Evolutionary conservation across 768 basidiomycete species (phyloP).

Genomic region (Hirschioporus abietinus): DNA sequence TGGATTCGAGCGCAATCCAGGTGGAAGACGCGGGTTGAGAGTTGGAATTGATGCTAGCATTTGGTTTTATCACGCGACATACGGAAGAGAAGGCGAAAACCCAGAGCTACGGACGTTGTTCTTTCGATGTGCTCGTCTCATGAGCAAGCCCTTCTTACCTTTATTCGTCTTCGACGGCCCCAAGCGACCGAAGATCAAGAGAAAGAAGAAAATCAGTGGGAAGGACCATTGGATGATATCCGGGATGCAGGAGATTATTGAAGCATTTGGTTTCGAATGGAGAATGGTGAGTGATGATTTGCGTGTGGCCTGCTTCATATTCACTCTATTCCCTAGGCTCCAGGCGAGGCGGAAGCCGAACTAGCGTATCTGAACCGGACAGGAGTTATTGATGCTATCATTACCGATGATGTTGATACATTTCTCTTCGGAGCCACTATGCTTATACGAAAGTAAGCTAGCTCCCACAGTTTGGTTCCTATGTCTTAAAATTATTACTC

Average conservation of each 20-base stretch:
- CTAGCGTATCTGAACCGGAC: constrained; percentile 79
- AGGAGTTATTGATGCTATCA: constrained; percentile 80
- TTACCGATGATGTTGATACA: constrained; percentile 92
- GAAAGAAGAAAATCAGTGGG: constrained; percentile 65
- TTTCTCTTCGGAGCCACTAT: constrained; percentile 83
- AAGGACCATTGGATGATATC: constrained; percentile 58
- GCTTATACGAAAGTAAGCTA: constrained; percentile 74
- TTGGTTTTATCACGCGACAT: constrained; percentile 77
- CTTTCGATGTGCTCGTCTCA: constrained; percentile 78
- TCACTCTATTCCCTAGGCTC: constrained; percentile 45
- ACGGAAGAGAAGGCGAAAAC: constrained; percentile 77
- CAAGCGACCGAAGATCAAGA: constrained; percentile 74
- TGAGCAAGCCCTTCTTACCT: constrained; percentile 74
- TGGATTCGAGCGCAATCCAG: constrained; percentile 65
- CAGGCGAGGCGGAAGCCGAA: constrained; percentile 94
- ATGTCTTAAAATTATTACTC: constrained; percentile 1
- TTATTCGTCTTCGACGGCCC: constrained; percentile 93
- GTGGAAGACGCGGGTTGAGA: constrained; percentile 65
- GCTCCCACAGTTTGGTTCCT: not conserved
- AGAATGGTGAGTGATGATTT: constrained; percentile 40
- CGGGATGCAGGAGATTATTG: constrained; percentile 74
- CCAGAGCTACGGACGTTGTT: constrained; percentile 80
- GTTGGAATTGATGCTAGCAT: constrained; percentile 84
- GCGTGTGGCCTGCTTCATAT: not conserved
- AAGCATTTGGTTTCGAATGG: constrained; percentile 80